These are phyloP conservation scores for Myotisia sp. DNA, from an alignment of 2,329 filamentous ascomycete species.

Conservation along the genomic window DNA sequence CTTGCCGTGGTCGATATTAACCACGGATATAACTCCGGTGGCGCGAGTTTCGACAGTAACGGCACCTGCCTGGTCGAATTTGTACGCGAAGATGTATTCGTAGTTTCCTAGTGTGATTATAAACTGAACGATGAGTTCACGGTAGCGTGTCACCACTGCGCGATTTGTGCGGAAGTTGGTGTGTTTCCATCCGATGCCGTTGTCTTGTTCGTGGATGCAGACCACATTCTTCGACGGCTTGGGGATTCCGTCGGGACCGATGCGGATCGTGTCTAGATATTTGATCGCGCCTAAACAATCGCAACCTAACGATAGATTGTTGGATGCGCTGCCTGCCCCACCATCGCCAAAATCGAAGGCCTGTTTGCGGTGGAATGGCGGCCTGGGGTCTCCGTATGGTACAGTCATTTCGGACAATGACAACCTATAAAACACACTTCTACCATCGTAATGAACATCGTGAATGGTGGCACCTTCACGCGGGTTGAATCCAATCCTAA, in stretches of 20 bases:
- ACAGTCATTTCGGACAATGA: conserved; percentile 54
- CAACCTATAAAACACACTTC: conserved; percentile 50
- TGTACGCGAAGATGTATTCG: conserved; percentile 53
- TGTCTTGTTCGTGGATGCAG: conserved; percentile 56
- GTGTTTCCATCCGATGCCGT: conserved; percentile 57
- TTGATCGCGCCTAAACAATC: conserved; percentile 54
- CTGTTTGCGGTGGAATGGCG: conserved; percentile 51
- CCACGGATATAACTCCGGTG: conserved; percentile 51
- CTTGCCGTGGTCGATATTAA: conserved; percentile 45
- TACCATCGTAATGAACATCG: conserved; percentile 49
- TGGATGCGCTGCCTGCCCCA: conserved; percentile 48
- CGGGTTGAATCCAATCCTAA: conserved; percentile 53
- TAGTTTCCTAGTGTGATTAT: conserved; percentile 58
- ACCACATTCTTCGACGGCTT: conserved; percentile 45
- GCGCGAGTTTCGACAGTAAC: conserved; percentile 49
- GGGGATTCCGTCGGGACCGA: conserved; percentile 39
- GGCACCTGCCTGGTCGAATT: conserved; percentile 49
- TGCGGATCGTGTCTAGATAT: conserved; percentile 43
- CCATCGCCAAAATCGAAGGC: conserved; percentile 57
- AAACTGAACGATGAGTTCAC: conserved; percentile 52
- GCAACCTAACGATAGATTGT: conserved; percentile 52
- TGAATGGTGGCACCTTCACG: conserved; percentile 55
- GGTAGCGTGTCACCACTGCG: conserved; percentile 46
- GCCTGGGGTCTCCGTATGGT: conserved; percentile 49
- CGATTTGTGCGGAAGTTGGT: conserved; percentile 52